Percentiles rank a stretch among this genome's conserved stretches.
These are phyloP conservation scores for Salix exigua DNA, from an alignment of 345 rosid species.

Conservation along the genomic window DNA sequence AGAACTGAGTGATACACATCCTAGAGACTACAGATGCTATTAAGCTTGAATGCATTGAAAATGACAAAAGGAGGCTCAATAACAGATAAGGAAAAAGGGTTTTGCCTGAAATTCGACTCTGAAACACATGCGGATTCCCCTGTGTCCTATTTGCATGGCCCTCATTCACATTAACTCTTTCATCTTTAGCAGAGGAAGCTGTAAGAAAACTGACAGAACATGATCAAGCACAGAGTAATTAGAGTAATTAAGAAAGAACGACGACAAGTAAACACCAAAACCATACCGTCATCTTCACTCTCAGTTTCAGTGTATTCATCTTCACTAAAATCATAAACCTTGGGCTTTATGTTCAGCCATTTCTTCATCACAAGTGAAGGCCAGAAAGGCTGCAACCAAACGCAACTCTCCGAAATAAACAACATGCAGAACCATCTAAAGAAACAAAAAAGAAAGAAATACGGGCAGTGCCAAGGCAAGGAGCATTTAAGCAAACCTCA, in stretches of 20 bases:
- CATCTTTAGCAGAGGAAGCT: constrained; percentile 57
- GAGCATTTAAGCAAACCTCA: constrained; percentile 46
- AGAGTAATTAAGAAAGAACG: background rate
- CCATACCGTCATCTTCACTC: constrained; percentile 87
- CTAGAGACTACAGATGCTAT: constrained; percentile 4
- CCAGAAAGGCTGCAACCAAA: constrained; percentile 66
- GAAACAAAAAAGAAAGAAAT: background rate
- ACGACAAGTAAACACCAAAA: background rate
- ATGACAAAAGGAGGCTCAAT: background rate
- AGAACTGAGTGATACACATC: background rate
- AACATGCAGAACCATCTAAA: constrained; percentile 7
- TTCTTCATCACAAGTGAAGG: constrained; percentile 95
- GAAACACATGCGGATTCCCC: constrained; percentile 32
- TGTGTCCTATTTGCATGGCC: constrained; percentile 19
- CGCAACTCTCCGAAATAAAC: constrained; percentile 12
- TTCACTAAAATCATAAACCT: constrained; percentile 80
- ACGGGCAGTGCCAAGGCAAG: constrained; percentile 13
- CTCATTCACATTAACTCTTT: constrained; percentile 19
- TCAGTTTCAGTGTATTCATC: constrained; percentile 91
- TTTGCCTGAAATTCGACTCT: constrained; percentile 54
- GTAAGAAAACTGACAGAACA: constrained; percentile 16
- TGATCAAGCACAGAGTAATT: constrained; percentile 7
- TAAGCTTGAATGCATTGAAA: background rate
- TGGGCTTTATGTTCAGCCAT: constrained; percentile 89
- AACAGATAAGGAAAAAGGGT: background rate